These are phyloP conservation scores for Daldinia eschscholtzii DNA, from an alignment of 2,329 filamentous ascomycete species.

Conservation along the genomic window DNA sequence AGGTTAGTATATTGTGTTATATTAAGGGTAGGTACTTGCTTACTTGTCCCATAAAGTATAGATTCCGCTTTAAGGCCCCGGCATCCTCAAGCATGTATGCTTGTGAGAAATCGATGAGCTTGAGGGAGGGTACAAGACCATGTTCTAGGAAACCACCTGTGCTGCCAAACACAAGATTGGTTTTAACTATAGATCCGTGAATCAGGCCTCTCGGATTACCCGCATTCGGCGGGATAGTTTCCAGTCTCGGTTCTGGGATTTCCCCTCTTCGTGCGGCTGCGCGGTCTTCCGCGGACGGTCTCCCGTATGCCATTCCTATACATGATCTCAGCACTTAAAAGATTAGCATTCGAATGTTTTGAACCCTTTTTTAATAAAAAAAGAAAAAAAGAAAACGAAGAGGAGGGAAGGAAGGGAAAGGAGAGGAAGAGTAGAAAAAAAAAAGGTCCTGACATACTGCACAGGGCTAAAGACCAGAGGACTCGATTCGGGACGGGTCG, in stretches of 20 bases:
- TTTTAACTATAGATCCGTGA: background rate
- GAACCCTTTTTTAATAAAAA: no score
- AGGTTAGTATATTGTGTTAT: background rate
- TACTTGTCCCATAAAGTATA: conserved; percentile 14
- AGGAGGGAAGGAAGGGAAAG: background rate
- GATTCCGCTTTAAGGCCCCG: background rate
- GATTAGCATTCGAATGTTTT: conserved; percentile 5
- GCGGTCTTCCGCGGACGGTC: background rate
- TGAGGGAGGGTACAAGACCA: background rate
- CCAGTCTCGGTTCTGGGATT: background rate
- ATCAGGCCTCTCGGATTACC: background rate
- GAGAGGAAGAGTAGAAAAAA: background rate
- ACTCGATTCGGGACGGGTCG: conserved; percentile 11
- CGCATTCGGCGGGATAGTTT: conserved; percentile 11
- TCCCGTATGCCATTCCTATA: conserved; percentile 10
- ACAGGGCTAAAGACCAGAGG: conserved; percentile 27
- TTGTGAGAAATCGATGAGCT: conserved; percentile 17
- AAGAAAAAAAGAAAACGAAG: background rate
- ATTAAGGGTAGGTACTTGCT: background rate
- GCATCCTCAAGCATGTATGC: background rate
- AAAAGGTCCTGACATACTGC: conserved; percentile 22
- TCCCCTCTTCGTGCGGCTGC: background rate
- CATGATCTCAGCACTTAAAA: conserved; percentile 20
- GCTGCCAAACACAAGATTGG: conserved; percentile 7
- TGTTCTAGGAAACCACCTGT: conserved; percentile 7